phyloP scores from a whole-genome alignment of 2,329 filamentous ascomycete species.

The Cercospora citrullina region DNA sequence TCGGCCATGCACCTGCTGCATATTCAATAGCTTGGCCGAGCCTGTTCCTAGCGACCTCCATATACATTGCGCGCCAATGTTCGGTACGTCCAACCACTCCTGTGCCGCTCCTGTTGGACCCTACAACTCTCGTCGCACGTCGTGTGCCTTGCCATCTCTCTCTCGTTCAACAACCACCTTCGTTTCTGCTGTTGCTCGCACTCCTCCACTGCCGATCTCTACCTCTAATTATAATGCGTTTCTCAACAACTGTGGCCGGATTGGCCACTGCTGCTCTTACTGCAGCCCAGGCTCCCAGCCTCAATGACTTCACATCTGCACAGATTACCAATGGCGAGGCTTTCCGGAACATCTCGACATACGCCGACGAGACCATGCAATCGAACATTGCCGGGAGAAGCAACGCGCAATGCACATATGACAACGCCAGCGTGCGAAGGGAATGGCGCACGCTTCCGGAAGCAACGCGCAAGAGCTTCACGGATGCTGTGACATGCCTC shows the following conservation, averaged over 20 bases:
- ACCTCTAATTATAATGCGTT: conserved; percentile 23
- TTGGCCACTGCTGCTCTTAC: conserved; percentile 25
- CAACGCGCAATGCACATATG: conserved; percentile 33
- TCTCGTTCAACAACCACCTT: conserved; percentile 8
- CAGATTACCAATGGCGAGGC: conserved; percentile 35
- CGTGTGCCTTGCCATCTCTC: conserved; percentile 7
- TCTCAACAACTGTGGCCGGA: conserved; percentile 15
- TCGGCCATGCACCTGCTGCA: not conserved
- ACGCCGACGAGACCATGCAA: conserved; percentile 34
- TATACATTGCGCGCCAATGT: conserved; percentile 7
- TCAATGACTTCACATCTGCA: conserved; percentile 29
- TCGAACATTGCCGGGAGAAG: conserved; percentile 30
- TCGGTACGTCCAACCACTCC: conserved; percentile 6
- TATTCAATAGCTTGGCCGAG: conserved; percentile 10
- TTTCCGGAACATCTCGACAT: conserved; percentile 33
- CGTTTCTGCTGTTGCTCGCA: conserved; percentile 14
- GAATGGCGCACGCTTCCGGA: conserved; percentile 35
- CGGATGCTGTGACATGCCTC: conserved; percentile 36
- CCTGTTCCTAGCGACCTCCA: not conserved
- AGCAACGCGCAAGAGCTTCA: conserved; percentile 36
- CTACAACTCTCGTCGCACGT: conserved; percentile 8
- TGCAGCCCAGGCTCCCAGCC: conserved; percentile 28
- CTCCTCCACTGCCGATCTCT: not conserved
- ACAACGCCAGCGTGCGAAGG: conserved; percentile 30
- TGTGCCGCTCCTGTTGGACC: conserved; percentile 8